Percentiles rank a stretch among this genome's conserved stretches.
phyloP scores from a whole-genome alignment of 441 rosid species.

The Hypseocharis bilobata region DNA sequence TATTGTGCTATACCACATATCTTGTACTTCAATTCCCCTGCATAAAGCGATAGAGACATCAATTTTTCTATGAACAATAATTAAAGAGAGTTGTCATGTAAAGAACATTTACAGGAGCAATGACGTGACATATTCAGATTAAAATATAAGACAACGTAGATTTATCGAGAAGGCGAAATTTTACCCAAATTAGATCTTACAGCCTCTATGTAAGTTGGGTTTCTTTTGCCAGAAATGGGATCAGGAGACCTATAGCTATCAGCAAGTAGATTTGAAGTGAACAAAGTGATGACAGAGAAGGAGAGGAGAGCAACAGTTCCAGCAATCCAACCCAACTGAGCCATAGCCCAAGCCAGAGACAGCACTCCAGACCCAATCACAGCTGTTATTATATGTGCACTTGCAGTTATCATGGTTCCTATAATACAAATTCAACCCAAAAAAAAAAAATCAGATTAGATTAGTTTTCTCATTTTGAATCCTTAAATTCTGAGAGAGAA shows the following conservation, averaged over 20 bases:
- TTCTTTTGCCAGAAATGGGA: slow-evolving; percentile 57
- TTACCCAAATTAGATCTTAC: slow-evolving; percentile 62
- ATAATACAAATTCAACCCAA: no score
- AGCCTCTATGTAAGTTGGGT: slow-evolving; percentile 78
- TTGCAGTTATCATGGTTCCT: background rate
- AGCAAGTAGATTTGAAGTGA: slow-evolving; percentile 63
- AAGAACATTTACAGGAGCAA: no score
- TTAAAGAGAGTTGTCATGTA: no score
- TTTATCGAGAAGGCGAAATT: no score
- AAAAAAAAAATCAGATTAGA: no score
- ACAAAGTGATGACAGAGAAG: slow-evolving; percentile 61
- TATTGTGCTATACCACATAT: slow-evolving; percentile 82
- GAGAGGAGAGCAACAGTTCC: background rate
- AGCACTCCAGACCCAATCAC: background rate
- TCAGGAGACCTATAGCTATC: slow-evolving; percentile 66
- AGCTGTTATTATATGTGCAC: slow-evolving; percentile 3
- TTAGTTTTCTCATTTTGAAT: no score
- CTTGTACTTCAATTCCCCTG: no score
- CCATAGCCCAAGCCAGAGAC: background rate
- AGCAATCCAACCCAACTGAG: slow-evolving; percentile 2
- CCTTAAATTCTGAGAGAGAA: no score
- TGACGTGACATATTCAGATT: no score
- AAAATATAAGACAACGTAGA: no score
- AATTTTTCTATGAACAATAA: no score
- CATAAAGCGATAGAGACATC: no score